Base-by-base conservation (phyloP, 2,329 filamentous ascomycete genomes). In the Fusarium sp. region DNA sequence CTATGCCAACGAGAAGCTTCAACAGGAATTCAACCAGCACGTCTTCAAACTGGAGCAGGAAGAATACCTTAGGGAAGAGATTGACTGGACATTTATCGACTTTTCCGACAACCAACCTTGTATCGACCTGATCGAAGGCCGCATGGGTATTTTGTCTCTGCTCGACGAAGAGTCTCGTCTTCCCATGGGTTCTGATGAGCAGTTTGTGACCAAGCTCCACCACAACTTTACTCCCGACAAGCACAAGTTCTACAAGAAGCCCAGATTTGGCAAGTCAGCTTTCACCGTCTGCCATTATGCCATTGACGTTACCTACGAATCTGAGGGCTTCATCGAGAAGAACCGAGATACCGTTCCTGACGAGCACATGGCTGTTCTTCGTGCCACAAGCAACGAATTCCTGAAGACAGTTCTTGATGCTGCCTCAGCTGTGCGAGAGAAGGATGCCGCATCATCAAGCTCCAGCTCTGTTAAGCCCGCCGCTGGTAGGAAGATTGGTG, bases 251-350 rank as follows among this genome's bases (percentile, higher is more conserved):
- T 99, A 96, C 87, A 98, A 97, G 85, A 99, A 98, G 82, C 96
- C 96, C 9, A 88, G 96, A 58, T 99, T 99, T 74, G 96, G 96
- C 72, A 98, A 98, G 81, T 97, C 94, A 15, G 87, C 96, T 2
- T 99, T 99, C 82, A 98, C 96, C 10, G 94, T 99, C 66, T 98
- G 95, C 80, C 96, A 99, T 81, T 99, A 99, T 80, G 96, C 96
- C 51, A 86, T 99, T 57, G 96, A 99, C 75, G 96, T 99, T 72
- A 98, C 95, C 18, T 99, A 99, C 78, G 96, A 99, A 80, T 98
- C 95, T 3, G 96, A 99, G 73, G 96, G 96, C 45, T 99, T 99
- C 81, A 97, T 99, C 75, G 96, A 99, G 80, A 99, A 99, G 87
- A 99, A 99, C 80, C 90, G 96, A 79, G 96, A 99, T 79, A 99